phyloP scores from a whole-genome alignment of 306 rosid species.

The Castanospermum australe region DNA sequence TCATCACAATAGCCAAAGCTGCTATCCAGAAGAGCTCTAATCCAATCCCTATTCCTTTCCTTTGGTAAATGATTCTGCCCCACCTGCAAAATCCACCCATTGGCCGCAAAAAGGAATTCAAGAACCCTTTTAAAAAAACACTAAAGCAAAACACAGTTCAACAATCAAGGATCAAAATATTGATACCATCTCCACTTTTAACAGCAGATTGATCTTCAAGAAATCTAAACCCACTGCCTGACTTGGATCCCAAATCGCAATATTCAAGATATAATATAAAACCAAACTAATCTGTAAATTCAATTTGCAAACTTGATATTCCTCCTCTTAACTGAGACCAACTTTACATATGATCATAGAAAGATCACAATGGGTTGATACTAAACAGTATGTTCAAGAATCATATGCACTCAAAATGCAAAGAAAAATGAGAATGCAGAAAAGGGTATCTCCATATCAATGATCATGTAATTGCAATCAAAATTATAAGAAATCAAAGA shows the following conservation, averaged over 20 bases:
- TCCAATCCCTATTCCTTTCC: slow-evolving; percentile 65
- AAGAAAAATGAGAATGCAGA: not conserved
- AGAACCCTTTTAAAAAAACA: slow-evolving; percentile 6
- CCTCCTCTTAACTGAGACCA: not conserved
- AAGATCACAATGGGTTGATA: slow-evolving; percentile 5
- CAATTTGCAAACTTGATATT: not conserved
- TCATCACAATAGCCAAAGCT: slow-evolving; percentile 70
- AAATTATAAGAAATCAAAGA: not conserved
- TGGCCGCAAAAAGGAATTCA: slow-evolving; percentile 23
- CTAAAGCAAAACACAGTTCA: slow-evolving; percentile 7
- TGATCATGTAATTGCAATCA: slow-evolving; percentile 21
- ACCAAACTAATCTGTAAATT: slow-evolving; percentile 22
- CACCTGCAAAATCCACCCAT: slow-evolving; percentile 44
- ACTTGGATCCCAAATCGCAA: not conserved
- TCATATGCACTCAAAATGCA: not conserved
- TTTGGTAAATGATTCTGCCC: slow-evolving; percentile 42
- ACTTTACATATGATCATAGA: not conserved
- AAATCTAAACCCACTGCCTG: slow-evolving; percentile 19
- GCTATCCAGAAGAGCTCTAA: slow-evolving; percentile 53
- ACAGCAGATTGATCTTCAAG: not conserved
- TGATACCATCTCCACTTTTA: not conserved
- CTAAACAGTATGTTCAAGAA: slow-evolving; percentile 19
- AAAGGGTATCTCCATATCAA: not conserved
- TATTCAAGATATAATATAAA: slow-evolving; percentile 1
- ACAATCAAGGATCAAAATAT: slow-evolving; percentile 22